Base-by-base conservation (phyloP, 2,329 filamentous ascomycete genomes). In the Fusarium sp. region DNA sequence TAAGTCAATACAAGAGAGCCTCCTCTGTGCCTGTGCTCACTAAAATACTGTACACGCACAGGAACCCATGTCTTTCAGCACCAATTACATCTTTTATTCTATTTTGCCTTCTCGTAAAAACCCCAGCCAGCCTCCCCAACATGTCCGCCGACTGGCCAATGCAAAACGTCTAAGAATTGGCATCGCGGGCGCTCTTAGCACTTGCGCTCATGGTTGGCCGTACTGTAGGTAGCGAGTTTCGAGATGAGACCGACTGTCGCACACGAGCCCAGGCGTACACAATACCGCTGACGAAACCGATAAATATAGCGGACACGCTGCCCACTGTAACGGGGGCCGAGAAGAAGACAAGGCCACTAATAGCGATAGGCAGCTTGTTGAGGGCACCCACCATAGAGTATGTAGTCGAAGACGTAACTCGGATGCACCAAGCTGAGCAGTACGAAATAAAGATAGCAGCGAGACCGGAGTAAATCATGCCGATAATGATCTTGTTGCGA, bases 381-480 rank as follows among this genome's bases (percentile, higher is more conserved):
- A 99, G 88, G 20, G 96, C 95, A 72, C 97, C 97, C 66, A 98
- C 97, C 96, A 99, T 98, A 34, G 94, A 97, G 88, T 98, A 99
- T 3, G 97, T 99, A 10, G 97, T 99, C 20, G 95, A 98, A 0
- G 95, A 97, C 9, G 97, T 98, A 75, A 98, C 94, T 76, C 97
- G 95, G 74, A 99, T 97, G 82, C 97, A 98, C 97, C 97, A 99
- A 41, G 97, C 97, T 18, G 96, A 98, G 81, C 95, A 97, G 89
- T 99, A 99, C n/a, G 96, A 98, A 84, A 99, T 99, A 86, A 98
- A 98, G 80, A 98, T 95, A 60, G 95, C 94, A 39, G 92, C 95
- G 64, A 98, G 88, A 70, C 97, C 97, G 6, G 97, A 98, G 84
- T 98, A 93, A 80, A 98, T 86, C 94, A 98, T 98, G 80, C 95